A percentile compares a stretch with the other conserved stretches of the same genome.
phyloP scores from a whole-genome alignment of 768 basidiomycete species.

The Infundibulicybe gibba region DNA sequence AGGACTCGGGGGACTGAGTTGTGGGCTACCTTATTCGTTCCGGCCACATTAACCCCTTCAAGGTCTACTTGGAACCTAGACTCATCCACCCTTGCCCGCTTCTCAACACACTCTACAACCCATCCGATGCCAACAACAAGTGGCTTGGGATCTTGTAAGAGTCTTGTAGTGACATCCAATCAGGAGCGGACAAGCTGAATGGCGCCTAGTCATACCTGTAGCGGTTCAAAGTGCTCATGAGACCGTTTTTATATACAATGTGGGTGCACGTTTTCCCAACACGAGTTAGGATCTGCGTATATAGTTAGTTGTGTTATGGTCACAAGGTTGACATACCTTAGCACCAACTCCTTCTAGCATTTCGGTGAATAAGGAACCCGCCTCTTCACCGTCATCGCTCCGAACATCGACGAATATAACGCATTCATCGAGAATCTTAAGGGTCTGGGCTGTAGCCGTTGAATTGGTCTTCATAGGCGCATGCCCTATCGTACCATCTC shows the following conservation, averaged over 20 bases:
- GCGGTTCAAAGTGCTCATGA: constrained; percentile 66
- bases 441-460: constrained; percentile 19
- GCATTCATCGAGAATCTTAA: constrained; percentile 68
- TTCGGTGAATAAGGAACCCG: constrained; percentile 75
- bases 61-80: constrained; percentile 62
- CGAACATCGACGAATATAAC: constrained; percentile 85
- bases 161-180: constrained; percentile 25
- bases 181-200: too few species aligned
- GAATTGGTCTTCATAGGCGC: constrained; percentile 10
- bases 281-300: constrained; percentile 52
- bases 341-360: constrained; percentile 82
- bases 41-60: constrained; percentile 53
- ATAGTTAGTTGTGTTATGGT: neutral
- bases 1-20: constrained; percentile 1
- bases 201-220: constrained; percentile 45
- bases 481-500: constrained; percentile 13
- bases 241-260: constrained; percentile 82
- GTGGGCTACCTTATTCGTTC: constrained; percentile 54
- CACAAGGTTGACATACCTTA: constrained; percentile 44
- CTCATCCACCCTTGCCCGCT: constrained; percentile 61
- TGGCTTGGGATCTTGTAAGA: constrained; percentile 67
- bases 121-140: constrained; percentile 80
- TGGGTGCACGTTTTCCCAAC: constrained; percentile 77
- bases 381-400: constrained; percentile 80
- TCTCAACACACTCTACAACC: constrained; percentile 86